phyloP scores from a whole-genome alignment of 2,329 filamentous ascomycete genomes.

The Aspergillus flavus region DNA sequence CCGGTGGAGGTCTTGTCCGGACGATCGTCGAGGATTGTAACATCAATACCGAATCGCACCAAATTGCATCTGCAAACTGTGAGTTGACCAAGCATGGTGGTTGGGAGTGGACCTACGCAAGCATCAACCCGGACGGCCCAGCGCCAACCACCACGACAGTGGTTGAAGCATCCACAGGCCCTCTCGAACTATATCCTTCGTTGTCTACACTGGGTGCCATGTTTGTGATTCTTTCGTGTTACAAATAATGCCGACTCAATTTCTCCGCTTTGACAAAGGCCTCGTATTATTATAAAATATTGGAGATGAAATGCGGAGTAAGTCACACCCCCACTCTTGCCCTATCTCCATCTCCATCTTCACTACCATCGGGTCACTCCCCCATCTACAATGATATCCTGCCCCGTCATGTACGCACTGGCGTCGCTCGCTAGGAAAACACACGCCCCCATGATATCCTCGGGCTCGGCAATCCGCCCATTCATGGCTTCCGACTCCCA shows the following conservation, averaged over 20 bases:
- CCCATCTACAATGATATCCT: slow-evolving; percentile 51
- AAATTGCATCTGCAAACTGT: neutral
- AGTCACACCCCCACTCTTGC: slow-evolving; percentile 36
- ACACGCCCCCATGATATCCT: slow-evolving; percentile 45
- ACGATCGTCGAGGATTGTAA: slow-evolving; percentile 69
- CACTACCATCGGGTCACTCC: slow-evolving; percentile 44
- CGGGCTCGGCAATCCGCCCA: neutral
- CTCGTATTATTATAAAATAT: neutral
- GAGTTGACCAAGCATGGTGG: neutral
- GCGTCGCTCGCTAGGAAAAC: slow-evolving; percentile 54
- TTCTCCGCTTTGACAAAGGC: neutral
- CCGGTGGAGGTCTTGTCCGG: slow-evolving; percentile 69
- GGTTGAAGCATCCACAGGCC: neutral
- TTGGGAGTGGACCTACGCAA: neutral
- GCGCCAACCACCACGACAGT: neutral
- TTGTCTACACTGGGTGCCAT: neutral
- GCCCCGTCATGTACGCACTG: slow-evolving; percentile 49
- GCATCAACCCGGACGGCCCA: neutral
- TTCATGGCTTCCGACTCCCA: neutral
- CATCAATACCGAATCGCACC: slow-evolving; percentile 48
- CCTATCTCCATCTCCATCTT: slow-evolving; percentile 9
- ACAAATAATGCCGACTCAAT: no score
- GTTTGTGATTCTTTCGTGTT: no score
- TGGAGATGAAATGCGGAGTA: neutral
- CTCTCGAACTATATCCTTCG: neutral